Evolutionary conservation across 2,329 filamentous ascomycete genomes (phyloP), one percentile per base, ranked within the genome.

Genomic region (Cladosporium sphaerospermum): DNA sequence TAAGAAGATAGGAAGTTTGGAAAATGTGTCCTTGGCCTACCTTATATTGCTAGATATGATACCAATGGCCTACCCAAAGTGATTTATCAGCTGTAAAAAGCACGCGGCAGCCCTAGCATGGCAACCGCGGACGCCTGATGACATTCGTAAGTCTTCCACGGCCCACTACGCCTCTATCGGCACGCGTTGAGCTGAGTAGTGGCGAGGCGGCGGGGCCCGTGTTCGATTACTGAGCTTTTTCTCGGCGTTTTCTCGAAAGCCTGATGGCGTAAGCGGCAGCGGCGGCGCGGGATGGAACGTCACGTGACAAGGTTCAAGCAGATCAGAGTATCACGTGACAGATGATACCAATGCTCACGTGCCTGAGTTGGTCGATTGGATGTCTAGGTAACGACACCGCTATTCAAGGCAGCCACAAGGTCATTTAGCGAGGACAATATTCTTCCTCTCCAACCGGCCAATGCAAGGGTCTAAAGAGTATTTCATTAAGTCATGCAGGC

Each of bases 111-210:
- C 40, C 37, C 48, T 14, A 19, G 39, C 37, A 51, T 44, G 48
- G 28, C 40, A 43, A 44, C 16, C 16, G 40, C 13, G 47, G 6
- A 40, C 36, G 45, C 36, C 40, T 48, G 23, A 32, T 41, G 11
- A 37, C 40, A 23, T 51, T 51, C 48, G 39, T 39, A 40, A 44
- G 33, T 32, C 48, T 51, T 51, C 48, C 48, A 51, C 31, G 48
- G 46, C 46, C 46, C 46, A 49, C 46, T 18, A 13, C 23, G 23
- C 23, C 23, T 28, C 23, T 28, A 28, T 28, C 23, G 23, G 23
- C 23, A 28, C 23, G 23, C 23, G 23, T 28, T 28, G 4, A 28
- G 23, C 23, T 28, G 23, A 28, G 23, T 28, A 28, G 23, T 28
- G 23, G 23, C 23, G 23, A 28, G 23, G 23, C 23, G 23, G 23